Base-by-base conservation (phyloP, 1,139 yeast species). In the Debaryomycetaceae sp. region DNA sequence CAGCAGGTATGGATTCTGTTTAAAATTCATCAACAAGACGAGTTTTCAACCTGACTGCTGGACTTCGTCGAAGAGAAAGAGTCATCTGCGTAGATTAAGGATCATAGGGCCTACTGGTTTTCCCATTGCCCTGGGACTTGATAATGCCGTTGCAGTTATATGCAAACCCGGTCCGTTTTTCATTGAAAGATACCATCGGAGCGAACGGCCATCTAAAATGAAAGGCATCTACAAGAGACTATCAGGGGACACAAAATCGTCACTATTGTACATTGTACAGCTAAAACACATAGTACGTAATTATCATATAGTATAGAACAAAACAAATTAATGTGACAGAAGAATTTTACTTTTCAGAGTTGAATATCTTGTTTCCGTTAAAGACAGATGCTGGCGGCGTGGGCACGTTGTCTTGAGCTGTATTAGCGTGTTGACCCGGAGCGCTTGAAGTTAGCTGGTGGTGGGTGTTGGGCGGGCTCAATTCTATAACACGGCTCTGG, bases 401-500 rank as follows among this genome's bases (percentile, higher is more conserved):
- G 7, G 58, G 57, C 4, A 51, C 53, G 11, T 36, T 48, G n/a
- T 44, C 50, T 22, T 49, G 44, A 8, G 46, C 27, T 6, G 44
- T 24, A 11, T 47, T 35, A 23, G 41, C 36, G 36, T 42, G 45
- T 20, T 45, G 51, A 13, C 37, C 42, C 14, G 45, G 29, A 14
- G 45, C 35, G 4, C 46, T 27, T 5, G 46, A 31, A 17, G 45
- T 36, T 22, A 46, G 40, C 11, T 38, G 49, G 34, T 45, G 55
- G 37, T 52, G 57, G 11, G 45, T 40, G 27, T 44, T 48, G 14
- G 59, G 56, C 4, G 61, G 57, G 14, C 64, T 59, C 34, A 62
- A 49, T 48, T 81, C 87, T 52, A 85, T 77, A 51, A 85, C 69
- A 53, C 84, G 74, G 39, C 84, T 76, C 63, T 86, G 93, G 41